Evolutionary conservation across 2,329 filamentous ascomycete genomes (phyloP).

Genomic region (Whalleya microplaca): DNA sequence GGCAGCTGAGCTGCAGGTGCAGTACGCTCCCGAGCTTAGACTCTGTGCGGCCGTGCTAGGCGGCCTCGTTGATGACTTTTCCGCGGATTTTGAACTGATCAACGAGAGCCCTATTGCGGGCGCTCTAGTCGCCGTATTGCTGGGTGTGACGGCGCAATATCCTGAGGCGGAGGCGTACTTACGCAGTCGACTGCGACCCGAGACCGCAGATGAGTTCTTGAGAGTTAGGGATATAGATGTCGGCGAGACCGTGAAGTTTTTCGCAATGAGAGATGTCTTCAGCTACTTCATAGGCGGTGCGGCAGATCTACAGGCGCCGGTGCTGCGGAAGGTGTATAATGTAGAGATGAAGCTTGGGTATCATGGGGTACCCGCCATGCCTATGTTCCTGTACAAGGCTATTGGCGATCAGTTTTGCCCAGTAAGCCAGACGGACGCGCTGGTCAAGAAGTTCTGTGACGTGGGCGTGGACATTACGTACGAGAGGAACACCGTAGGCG

Average conservation of each 20-base stretch:
- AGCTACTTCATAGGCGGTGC: slow-evolving; percentile 30
- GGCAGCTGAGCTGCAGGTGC: slow-evolving; percentile 54
- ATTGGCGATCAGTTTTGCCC: slow-evolving; percentile 46
- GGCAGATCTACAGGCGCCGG: slow-evolving; percentile 4
- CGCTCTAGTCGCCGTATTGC: slow-evolving; percentile 35
- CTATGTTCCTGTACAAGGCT: slow-evolving; percentile 50
- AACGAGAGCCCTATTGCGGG: slow-evolving; percentile 36
- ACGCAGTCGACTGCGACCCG: slow-evolving; percentile 29
- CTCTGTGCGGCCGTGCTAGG: slow-evolving; percentile 20
- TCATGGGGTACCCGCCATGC: slow-evolving; percentile 46
- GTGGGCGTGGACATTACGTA: slow-evolving; percentile 46
- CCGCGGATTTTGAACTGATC: slow-evolving; percentile 32
- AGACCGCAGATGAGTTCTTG: slow-evolving; percentile 36
- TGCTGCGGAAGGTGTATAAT: slow-evolving; percentile 1
- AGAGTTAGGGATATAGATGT: slow-evolving; percentile 3
- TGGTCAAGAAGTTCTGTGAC: slow-evolving; percentile 45
- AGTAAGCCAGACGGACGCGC: slow-evolving; percentile 43
- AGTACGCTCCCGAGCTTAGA: slow-evolving; percentile 55
- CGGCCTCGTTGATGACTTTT: slow-evolving; percentile 42
- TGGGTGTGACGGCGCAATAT: slow-evolving; percentile 35
- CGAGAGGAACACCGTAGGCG: slow-evolving; percentile 45
- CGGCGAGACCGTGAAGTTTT: slow-evolving; percentile 22
- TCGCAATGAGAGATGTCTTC: slow-evolving; percentile 31
- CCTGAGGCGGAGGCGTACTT: slow-evolving; percentile 33
- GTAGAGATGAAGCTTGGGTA: slow-evolving; percentile 19